Percentiles rank a stretch among this genome's conserved stretches.
These are phyloP conservation scores for Lachancea sp. DNA, from an alignment of 805 yeast genomes.

Conservation along the genomic window DNA sequence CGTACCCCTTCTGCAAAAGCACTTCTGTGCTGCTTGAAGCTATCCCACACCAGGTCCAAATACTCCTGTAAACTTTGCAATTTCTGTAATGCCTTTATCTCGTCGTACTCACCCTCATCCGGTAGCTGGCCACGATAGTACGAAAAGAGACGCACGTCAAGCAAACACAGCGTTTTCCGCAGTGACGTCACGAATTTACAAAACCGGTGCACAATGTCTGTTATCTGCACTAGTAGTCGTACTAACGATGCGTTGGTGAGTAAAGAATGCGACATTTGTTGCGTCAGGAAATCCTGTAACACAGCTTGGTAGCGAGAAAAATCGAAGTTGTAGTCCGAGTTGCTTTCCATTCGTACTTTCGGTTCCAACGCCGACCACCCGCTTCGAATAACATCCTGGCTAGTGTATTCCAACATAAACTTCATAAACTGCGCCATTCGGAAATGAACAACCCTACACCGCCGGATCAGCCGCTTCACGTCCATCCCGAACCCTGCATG, in stretches of 20 bases:
- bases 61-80: constrained; percentile 37
- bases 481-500: constrained; percentile 38
- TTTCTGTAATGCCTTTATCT: constrained; percentile 36
- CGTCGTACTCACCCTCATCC: constrained; percentile 36
- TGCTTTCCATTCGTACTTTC: not conserved
- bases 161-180: constrained; percentile 30
- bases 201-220: constrained; percentile 29
- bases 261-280: constrained; percentile 27
- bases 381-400: constrained; percentile 22
- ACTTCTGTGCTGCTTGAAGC: constrained; percentile 40
- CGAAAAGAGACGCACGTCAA: constrained; percentile 41
- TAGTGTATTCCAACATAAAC: constrained; percentile 21
- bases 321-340: not conserved
- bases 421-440: constrained; percentile 34
- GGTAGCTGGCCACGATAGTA: constrained; percentile 34
- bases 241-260: constrained; percentile 17
- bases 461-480: constrained; percentile 47
- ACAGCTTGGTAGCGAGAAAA: constrained; percentile 14
- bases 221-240: constrained; percentile 27
- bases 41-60: constrained; percentile 38
- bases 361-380: constrained; percentile 13
- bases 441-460: constrained; percentile 49
- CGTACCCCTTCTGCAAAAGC: constrained; percentile 43
- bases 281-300: constrained; percentile 25
- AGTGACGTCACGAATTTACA: constrained; percentile 31